Base-by-base conservation (phyloP, 257 asterid genomes). In the Penstemon newberryi region DNA sequence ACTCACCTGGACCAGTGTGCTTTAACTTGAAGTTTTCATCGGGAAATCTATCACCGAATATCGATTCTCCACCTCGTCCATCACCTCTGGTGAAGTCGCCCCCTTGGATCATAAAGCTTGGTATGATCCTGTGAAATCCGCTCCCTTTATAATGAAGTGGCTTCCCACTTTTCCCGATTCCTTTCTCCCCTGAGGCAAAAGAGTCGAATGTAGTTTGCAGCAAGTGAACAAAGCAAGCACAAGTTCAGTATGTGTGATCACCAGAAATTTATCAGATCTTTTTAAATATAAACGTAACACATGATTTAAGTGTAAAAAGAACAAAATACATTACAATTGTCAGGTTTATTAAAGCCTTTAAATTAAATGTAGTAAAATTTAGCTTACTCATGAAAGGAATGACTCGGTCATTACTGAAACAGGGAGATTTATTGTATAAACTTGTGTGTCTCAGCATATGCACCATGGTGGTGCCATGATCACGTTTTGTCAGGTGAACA, bases 1-100 rank as follows among this genome's bases (percentile, higher is more conserved):
- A 68, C 82, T 79, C 73, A 89, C 98, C 98, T 40, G 96, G 95
- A 64, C 73, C 90, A 2, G 87, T 79, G 87, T 92, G 98, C 76
- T 83, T 92, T 58, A 89, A 79, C 73, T 86, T 76, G 76, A 92
- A 92, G 75, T 89, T 92, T 78, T 92, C 98, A 63, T 92, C 98
- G 19, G 88, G 69, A 78, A 92, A 92, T 39, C 43, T 83, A 68
- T 73, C 76, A 15, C 96, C 96, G 70, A 76, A 89, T 52, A 92
- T 89, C 2, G 98, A 92, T 74, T 92, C 98, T 53, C 98, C 98
- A 53, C 98, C 98, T 52, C 89, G 83, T 49, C 96, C 98, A 81
- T 92, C 96, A 13, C 96, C 96, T 65, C 61, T 84, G 43, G 96
- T 92, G 77, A 92, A 92, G 73, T 92, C 98, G 11, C 96, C 98